These are phyloP conservation scores for Corylus americana DNA, from an alignment of 306 rosid genomes.

Conservation along the genomic window DNA sequence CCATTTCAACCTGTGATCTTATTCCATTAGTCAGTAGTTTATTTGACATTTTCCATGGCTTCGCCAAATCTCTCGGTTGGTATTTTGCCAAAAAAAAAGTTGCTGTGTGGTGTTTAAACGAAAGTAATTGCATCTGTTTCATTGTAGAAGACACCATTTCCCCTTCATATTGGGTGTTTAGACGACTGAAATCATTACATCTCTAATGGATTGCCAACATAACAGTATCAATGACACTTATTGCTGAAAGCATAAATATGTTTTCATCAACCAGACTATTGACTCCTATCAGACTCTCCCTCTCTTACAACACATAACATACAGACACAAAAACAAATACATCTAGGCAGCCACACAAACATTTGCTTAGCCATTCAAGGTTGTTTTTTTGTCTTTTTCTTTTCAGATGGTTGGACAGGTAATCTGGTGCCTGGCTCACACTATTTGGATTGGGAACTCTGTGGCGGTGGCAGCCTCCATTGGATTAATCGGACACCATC, in stretches of 20 bases:
- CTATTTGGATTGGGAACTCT: slow-evolving; percentile 88
- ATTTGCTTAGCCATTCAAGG: neutral
- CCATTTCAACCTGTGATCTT: neutral
- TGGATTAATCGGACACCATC: slow-evolving; percentile 84
- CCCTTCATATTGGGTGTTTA: neutral
- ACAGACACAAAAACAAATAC: neutral
- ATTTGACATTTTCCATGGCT: neutral
- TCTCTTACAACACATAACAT: too few species aligned
- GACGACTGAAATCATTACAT: neutral
- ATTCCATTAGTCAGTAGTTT: neutral
- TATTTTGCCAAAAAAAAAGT: neutral
- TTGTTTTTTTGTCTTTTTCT: slow-evolving; percentile 1
- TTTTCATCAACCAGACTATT: neutral
- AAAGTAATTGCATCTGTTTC: neutral
- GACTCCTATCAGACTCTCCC: neutral
- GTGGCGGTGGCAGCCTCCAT: slow-evolving; percentile 84
- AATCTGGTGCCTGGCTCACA: slow-evolving; percentile 93
- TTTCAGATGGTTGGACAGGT: slow-evolving; percentile 91
- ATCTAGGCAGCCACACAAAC: neutral
- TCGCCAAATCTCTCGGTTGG: neutral
- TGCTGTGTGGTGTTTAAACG: neutral
- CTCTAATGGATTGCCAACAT: neutral
- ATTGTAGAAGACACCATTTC: neutral
- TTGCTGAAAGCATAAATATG: neutral
- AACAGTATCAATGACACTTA: neutral